Evolutionary conservation across 208 protist genomes (phyloP).

Genomic region (Strigomonas culicis): DNA sequence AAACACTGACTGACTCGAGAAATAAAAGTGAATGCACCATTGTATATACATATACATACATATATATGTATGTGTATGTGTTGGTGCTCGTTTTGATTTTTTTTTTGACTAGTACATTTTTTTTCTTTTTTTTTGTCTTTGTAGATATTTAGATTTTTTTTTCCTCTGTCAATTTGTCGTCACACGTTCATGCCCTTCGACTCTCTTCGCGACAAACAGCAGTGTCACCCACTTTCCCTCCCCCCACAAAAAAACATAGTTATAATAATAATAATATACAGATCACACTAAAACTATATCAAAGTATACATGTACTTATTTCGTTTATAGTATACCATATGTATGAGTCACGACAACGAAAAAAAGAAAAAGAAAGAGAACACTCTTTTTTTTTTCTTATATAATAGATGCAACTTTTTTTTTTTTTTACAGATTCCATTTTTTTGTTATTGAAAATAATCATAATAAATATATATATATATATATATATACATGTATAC

Average conservation of each 20-base stretch:
- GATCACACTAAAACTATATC: not conserved
- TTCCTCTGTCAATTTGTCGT: not conserved
- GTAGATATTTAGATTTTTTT: slow-evolving; percentile 14
- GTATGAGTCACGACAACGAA: too few species aligned
- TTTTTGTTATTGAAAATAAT: not conserved
- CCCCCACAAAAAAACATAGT: not conserved
- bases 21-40: not conserved
- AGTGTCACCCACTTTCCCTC: too few species aligned
- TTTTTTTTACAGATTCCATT: slow-evolving; percentile 14
- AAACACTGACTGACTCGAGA: not conserved
- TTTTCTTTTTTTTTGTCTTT: slow-evolving; percentile 1
- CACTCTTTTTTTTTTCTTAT: slow-evolving; percentile 5
- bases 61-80: not conserved
- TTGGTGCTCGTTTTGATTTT: not conserved
- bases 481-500: slow-evolving; percentile 1
- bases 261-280: slow-evolving; percentile 4
- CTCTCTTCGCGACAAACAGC: not conserved
- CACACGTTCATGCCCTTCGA: not conserved
- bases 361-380: not conserved
- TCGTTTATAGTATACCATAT: too few species aligned
- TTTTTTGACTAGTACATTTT: slow-evolving; percentile 13
- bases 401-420: slow-evolving; percentile 17
- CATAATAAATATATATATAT: slow-evolving; percentile 3
- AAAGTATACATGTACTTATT: too few species aligned
- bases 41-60: not conserved